Evolutionary conservation across 257 asterid species (phyloP), one percentile per base, ranked within the genome.

Genomic region (Vinca minor): DNA sequence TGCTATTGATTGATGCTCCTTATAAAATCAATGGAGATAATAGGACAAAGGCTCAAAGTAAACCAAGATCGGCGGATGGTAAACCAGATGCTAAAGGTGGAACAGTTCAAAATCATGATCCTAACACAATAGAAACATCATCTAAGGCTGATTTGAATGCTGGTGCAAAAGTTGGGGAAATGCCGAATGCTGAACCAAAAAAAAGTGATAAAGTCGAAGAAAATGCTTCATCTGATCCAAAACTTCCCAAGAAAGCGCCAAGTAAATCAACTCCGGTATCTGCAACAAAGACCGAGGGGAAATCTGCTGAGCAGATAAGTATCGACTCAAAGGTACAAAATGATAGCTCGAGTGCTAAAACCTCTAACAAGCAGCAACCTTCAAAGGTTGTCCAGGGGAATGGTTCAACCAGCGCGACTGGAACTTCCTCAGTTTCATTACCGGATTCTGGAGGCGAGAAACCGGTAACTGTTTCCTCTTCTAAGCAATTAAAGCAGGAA

Each of bases 11-110:
- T 45, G 99, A 92, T 69, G 95, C 98, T 36, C 71, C 93, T 69
- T 79, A 86, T 66, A 92, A 88, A 74, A 71, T 85, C 76, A 87
- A 81, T 58, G 95, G 91, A 42, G 96, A 85, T 69, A 95, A 92
- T 41, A 87, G 78, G 76, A 70, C 74, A 25, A 89, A 89, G 72
- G 50, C 45, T 73, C 89, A 88, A 80, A 10, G 70, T 76, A 63
- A 82, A 67, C 67, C 96, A 76, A 64, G 41, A 25, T 44, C 76
- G 20, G 70, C 74, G 34, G 86, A 85, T 55, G 77, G 45, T 63
- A 79, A 78, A 72, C 71, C 70, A 62, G 95, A 84, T 66, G 41
- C 69, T 15, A 84, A 73, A 72, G 84, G 68, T 45, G 90, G 79
- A 78, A 23, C 83, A 8, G 65, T 63, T 62, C 69, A 63, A 55